Evolutionary conservation across 441 rosid genomes (phyloP), one percentile per base, ranked within the genome.

Genomic region (Macaranga tanarius): DNA sequence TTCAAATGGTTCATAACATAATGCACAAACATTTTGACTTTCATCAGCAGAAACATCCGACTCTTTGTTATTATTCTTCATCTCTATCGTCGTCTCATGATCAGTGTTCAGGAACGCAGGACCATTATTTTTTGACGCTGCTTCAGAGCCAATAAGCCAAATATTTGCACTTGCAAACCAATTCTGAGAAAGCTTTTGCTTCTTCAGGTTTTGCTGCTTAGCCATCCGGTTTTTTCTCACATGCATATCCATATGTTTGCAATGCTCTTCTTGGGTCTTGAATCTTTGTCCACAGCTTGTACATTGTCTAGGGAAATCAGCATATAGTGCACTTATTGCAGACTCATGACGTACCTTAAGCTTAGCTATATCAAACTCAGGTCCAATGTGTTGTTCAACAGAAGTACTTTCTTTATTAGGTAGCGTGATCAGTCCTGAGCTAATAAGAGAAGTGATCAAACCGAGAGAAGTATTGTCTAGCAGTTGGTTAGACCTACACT

Each of bases 161-260:
- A 93, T 93, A 77, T 83, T 86, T 40, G 83, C 79, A 83, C 91
- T 88, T 44, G 93, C 98, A 86, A 93, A 93, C 98, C 96, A 31
- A n/a, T n/a, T n/a, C n/a, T n/a, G n/a, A n/a, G n/a, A 31, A 92
- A 79, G 94, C 83, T 10, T 89, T n/a, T n/a, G n/a, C n/a, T n/a
- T 96, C 85, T 96, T 45, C 50, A 45, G 97, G 84, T 80, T 80
- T 2, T 90, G 97, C 72, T 79, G 92, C 86, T 89, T 96, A 44
- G 97, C 88, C 94, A 83, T 93, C 62, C 99, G 87, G 80, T 93
- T 96, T 85, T 81, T 96, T 1, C 96, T 92, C 65, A 92, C 99
- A 83, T 96, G 98, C 99, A 98, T 93, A 86, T 93, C 99, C 97
- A 96, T 96, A 76, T n/a, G n/a, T n/a, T n/a, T n/a, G n/a, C n/a